Base-by-base conservation (phyloP, 805 yeast genomes). In the Aciculoconidium aculeatum region DNA sequence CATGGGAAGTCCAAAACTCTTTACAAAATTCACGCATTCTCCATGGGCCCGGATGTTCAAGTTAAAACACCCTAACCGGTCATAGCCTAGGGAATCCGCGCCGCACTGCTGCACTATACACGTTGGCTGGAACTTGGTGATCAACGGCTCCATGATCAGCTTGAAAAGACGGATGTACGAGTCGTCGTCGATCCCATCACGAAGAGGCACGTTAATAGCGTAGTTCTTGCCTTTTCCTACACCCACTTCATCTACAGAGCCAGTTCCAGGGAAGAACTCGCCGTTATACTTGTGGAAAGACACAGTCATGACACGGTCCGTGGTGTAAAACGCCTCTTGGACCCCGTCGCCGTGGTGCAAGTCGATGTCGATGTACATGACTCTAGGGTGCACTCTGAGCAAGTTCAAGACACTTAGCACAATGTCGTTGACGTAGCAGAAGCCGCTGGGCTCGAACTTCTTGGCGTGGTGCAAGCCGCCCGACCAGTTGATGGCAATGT, bases 261-360 rank as follows among this genome's bases (percentile, higher is more conserved):
- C 98, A 0, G 98, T 90, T 9, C 96, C 96, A 3, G 98, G 98
- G 70, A 90, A 90, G 52, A 86, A 90, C 55, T 86, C 92, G 12
- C 97, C 97, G 45, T 74, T 75, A 55, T 80, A 90, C 58, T 87
- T 90, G 67, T 88, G 97, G 68, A 88, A 88, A 7, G 94, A 81
- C 43, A 88, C 88, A 1, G 96, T 88, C 96, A 88, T 87, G 25
- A 88, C 97, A 36, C 97, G 65, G 55, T 88, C 97, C 2, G 96
- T 84, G 11, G 92, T 75, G 60, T 90, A 84, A 50, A 90, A 90
- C 1, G 96, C 96, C 56, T 90, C 97, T 55, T 90, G 95, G 11
- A 90, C 97, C 41, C 97, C 97, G 57, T 90, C 97, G 25, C 97
- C 97, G 51, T 90, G 97, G 55, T 90, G 97, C 9, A 90, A 73